phyloP scores from a whole-genome alignment of 2,329 filamentous ascomycete genomes.

The Fusarium miscanthi region DNA sequence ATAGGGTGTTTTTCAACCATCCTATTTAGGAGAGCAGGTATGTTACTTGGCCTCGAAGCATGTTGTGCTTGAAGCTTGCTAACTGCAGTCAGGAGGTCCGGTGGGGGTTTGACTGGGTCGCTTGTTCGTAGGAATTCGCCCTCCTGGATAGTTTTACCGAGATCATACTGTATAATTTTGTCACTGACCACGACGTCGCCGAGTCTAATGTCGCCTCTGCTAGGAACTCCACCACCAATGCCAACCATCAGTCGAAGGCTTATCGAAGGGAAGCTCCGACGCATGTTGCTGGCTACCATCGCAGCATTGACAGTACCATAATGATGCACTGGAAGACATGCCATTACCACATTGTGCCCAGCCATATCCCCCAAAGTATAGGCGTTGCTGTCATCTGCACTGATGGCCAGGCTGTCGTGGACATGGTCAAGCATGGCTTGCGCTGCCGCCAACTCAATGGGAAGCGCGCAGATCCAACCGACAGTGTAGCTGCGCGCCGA shows the following conservation, averaged over 20 bases:
- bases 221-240: constrained; percentile 37
- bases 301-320: constrained; percentile 42
- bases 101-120: not conserved
- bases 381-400: constrained; percentile 25
- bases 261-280: constrained; percentile 55
- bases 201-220: constrained; percentile 36
- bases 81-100: too few species aligned
- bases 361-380: constrained; percentile 40
- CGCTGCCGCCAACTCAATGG: constrained; percentile 44
- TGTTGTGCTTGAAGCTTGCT: not conserved
- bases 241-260: constrained; percentile 39
- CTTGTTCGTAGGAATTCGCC: not conserved
- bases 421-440: constrained; percentile 44
- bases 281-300: constrained; percentile 34
- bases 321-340: constrained; percentile 33
- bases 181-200: constrained; percentile 42
- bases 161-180: constrained; percentile 43
- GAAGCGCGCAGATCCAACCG: not conserved
- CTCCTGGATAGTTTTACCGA: constrained; percentile 24
- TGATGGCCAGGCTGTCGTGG: constrained; percentile 1
- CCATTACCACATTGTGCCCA: constrained; percentile 44
- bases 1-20: too few species aligned
- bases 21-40: too few species aligned
- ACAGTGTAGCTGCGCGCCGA: not conserved
- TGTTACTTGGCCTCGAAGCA: too few species aligned